Conservation (phyloP, 2,329 filamentous ascomycete genomes). For the Intubia oerlemansii region DNA sequence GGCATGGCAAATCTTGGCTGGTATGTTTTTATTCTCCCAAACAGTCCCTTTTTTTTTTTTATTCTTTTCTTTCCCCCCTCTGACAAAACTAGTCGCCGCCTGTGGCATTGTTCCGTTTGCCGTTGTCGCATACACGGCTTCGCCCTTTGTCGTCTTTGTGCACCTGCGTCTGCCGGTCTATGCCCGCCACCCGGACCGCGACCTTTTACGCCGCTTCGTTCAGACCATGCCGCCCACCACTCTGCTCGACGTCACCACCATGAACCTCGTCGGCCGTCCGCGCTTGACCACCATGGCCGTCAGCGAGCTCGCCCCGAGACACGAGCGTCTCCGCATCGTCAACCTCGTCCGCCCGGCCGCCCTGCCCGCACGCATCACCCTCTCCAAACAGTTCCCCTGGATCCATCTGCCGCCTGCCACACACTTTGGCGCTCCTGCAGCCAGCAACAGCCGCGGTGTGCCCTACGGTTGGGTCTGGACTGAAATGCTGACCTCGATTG, state of each 20-base stretch:
- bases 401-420: constrained; percentile 11
- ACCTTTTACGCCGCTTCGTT: constrained; percentile 30
- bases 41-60: too few relatives aligned
- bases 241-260: constrained; percentile 29
- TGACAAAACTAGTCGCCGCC: constrained; percentile 23
- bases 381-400: constrained; percentile 14
- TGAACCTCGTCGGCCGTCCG: constrained; percentile 32
- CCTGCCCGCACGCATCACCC: not conserved
- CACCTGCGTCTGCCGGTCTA: constrained; percentile 45
- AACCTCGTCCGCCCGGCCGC: constrained; percentile 11
- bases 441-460: constrained; percentile 6
- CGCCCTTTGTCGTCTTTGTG: constrained; percentile 52
- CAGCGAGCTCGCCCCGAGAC: constrained; percentile 14
- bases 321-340: constrained; percentile 16
- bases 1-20: constrained; percentile 13
- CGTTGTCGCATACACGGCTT: constrained; percentile 40
- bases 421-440: constrained; percentile 13
- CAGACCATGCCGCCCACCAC: constrained; percentile 21
- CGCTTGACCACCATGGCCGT: constrained; percentile 17
- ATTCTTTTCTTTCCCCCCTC: too few relatives aligned
- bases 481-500: constrained; percentile 11
- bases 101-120: constrained; percentile 43
- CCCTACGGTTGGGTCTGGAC: constrained; percentile 18
- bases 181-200: constrained; percentile 29
- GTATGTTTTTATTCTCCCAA: constrained; percentile 13